Conservation (phyloP, 1,284 basidiomycete genomes). For the Porodaedalea pini region DNA sequence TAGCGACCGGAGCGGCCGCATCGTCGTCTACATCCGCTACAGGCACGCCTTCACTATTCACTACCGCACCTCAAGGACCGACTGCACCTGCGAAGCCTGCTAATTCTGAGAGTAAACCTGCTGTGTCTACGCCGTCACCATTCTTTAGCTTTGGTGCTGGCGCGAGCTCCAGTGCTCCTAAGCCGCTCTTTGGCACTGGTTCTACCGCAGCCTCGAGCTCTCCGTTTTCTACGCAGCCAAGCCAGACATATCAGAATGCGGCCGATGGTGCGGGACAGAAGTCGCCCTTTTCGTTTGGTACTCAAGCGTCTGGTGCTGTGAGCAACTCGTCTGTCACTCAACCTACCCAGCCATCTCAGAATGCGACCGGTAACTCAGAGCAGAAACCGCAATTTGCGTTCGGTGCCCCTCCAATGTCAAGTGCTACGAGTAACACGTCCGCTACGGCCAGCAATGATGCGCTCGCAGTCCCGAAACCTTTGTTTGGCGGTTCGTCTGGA, state of each 20-base stretch:
- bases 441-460: not conserved
- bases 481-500: constrained; percentile 15
- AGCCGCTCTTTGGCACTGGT: constrained; percentile 17
- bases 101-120: constrained; percentile 11
- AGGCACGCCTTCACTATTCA: not conserved
- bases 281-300: not conserved
- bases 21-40: not conserved
- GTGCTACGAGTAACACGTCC: not conserved
- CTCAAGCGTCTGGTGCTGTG: constrained; percentile 23
- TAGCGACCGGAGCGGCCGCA: not conserved
- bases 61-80: not conserved
- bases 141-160: constrained; percentile 12
- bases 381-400: constrained; percentile 48
- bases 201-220: not conserved
- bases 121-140: not conserved
- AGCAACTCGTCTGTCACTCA: constrained; percentile 13
- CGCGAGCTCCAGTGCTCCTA: constrained; percentile 4
- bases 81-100: not conserved
- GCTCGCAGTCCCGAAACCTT: constrained; percentile 21
- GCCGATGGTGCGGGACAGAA: not conserved
- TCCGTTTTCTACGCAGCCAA: constrained; percentile 22
- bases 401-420: constrained; percentile 14
- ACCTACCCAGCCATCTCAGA: not conserved
- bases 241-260: not conserved
- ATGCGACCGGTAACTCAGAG: constrained; percentile 30